Conservation (phyloP, 2,329 filamentous ascomycete genomes). For the Xylariaceae sp. region DNA sequence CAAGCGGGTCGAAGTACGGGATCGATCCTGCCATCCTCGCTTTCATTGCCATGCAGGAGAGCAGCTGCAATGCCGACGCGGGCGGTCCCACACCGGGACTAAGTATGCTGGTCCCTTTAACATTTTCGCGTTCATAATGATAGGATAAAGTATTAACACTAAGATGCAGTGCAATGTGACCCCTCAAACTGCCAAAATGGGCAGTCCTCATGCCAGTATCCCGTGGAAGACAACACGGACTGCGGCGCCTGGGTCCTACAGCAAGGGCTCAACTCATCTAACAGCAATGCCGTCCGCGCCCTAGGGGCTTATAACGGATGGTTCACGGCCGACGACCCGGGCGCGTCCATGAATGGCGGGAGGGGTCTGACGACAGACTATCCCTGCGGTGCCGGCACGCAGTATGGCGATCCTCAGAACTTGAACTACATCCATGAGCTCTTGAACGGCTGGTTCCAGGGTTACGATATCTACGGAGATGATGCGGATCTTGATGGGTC, state of each 20-base stretch:
- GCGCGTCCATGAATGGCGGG: constrained; percentile 24
- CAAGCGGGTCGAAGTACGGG: constrained; percentile 28
- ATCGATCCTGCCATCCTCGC: constrained; percentile 34
- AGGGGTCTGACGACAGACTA: constrained; percentile 26
- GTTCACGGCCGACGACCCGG: constrained; percentile 29
- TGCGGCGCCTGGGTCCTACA: constrained; percentile 32
- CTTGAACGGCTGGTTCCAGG: constrained; percentile 35
- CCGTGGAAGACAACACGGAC: constrained; percentile 33
- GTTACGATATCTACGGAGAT: constrained; percentile 31
- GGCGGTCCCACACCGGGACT: constrained; percentile 33
- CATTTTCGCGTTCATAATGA: background rate
- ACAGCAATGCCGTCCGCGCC: constrained; percentile 31
- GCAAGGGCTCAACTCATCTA: constrained; percentile 20
- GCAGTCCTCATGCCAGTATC: constrained; percentile 26
- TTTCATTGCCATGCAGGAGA: constrained; percentile 36
- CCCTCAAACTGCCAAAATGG: constrained; percentile 34
- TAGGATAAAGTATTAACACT: background rate
- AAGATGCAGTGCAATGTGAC: constrained; percentile 32
- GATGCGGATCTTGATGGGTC: constrained; percentile 19
- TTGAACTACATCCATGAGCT: constrained; percentile 35
- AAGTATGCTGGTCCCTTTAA: constrained; percentile 9
- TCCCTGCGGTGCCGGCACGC: constrained; percentile 18
- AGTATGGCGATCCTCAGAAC: constrained; percentile 32
- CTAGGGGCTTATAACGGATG: constrained; percentile 36
- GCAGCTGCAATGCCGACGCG: constrained; percentile 32